Evolutionary conservation across 129 eudicot genomes (phyloP), one percentile per base, ranked within the genome.

Genomic region (carrot (Daucus carota)): DNA sequence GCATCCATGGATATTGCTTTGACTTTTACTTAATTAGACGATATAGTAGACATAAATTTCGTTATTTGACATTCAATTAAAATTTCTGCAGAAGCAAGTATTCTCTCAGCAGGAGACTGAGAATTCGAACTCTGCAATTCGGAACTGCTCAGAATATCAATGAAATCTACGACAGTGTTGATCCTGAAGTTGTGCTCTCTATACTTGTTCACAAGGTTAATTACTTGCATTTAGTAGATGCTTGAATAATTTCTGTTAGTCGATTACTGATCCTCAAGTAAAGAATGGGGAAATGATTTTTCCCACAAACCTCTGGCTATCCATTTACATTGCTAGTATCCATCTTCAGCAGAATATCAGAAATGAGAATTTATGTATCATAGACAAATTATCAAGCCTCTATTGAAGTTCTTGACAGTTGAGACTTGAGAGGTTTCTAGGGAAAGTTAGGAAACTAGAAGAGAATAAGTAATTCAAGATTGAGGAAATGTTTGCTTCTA

Each of bases 121-220:
- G 99, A 82, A 89, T 94, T 66, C 89, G 93, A 59, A 94, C 99
- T 36, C 47, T 94, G 87, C 96, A 89, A 68, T 89, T 84, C 68
- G 90, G 81, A 62, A 83, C 93, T 75, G 99, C 97, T 47, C 92
- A 79, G 42, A 89, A 86, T 81, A 88, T 94, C 72, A 91, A 88
- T 77, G 99, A 94, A 70, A 80, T 94, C 31, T 94, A 91, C 78
- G 99, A 94, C 44, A 86, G 90, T 78, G 97, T 94, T 48, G 96
- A 91, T 83, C 89, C 93, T 47, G 97, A 94, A 79, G 99, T 85
- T 79, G 90, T 94, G 62, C 93, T 94, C 28, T 91, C 99, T n/a
- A 82, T 94, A 67, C 96, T 94, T 41, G 96, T 91, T 87, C 99
- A 94, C 81, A 92, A 91, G 99, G 99, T 91, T 73, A 40, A 32